Percentiles rank a stretch among this genome's conserved stretches.
Evolutionary conservation across 768 basidiomycete species (phyloP).

Genomic region (Mycena haematopus): DNA sequence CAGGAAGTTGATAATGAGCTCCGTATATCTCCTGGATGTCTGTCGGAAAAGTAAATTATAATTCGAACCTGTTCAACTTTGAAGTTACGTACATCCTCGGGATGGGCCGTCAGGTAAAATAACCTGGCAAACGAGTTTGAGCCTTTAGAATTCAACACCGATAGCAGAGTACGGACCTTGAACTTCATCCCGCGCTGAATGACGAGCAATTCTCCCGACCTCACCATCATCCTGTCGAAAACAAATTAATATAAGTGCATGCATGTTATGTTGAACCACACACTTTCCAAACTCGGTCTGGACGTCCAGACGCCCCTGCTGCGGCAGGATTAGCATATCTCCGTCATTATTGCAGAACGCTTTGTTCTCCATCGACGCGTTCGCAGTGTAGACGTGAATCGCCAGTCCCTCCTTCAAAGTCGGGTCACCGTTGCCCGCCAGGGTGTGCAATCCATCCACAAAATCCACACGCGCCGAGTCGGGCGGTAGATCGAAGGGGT

Average conservation of each 20-base stretch:
- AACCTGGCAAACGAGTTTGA: constrained; percentile 39
- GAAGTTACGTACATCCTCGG: constrained; percentile 57
- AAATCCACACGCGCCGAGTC: constrained; percentile 54
- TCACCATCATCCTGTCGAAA: constrained; percentile 58
- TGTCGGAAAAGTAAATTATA: constrained; percentile 31
- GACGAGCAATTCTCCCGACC: constrained; percentile 68
- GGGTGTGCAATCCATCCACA: constrained; percentile 64
- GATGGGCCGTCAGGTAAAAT: constrained; percentile 63
- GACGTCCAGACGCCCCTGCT: constrained; percentile 69
- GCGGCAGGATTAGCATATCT: constrained; percentile 70
- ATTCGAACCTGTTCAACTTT: background rate
- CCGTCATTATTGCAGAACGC: constrained; percentile 71
- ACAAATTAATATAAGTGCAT: background rate
- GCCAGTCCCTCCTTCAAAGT: constrained; percentile 69
- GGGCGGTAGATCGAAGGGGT: constrained; percentile 61
- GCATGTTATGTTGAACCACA: constrained; percentile 32
- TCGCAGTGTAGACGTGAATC: constrained; percentile 66
- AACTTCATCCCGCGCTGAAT: constrained; percentile 73
- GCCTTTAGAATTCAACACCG: background rate
- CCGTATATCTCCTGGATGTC: constrained; percentile 72
- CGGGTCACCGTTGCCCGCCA: constrained; percentile 69
- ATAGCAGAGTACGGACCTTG: constrained; percentile 48
- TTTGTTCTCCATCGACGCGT: constrained; percentile 62
- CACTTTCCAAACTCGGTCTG: constrained; percentile 75
- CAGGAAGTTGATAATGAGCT: constrained; percentile 65